phyloP scores from a whole-genome alignment of 2,329 filamentous ascomycete genomes.

The Hymenotorrendiella dingleyae region DNA sequence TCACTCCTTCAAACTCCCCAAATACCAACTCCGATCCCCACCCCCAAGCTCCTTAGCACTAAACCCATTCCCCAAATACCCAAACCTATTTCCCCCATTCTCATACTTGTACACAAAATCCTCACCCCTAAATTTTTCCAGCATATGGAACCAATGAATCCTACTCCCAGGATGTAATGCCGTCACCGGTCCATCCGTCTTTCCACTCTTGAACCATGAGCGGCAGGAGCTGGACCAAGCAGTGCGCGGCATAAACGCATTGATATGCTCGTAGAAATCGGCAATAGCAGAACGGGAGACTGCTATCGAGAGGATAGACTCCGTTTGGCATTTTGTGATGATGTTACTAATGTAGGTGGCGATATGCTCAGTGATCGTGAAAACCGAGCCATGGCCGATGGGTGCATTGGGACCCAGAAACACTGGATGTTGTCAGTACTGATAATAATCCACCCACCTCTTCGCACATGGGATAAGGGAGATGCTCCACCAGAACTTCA shows the following conservation, averaged over 20 bases:
- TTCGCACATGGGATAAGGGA: too few relatives aligned
- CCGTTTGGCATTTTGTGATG: constrained; percentile 36
- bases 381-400: constrained; percentile 28
- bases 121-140: constrained; percentile 13
- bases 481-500: too few relatives aligned
- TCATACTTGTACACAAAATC: constrained; percentile 12
- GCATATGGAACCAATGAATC: constrained; percentile 17
- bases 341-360: constrained; percentile 44
- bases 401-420: constrained; percentile 29
- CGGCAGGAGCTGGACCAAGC: constrained; percentile 12
- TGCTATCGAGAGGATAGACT: constrained; percentile 38
- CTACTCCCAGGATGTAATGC: constrained; percentile 12
- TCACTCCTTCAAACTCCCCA: constrained; percentile 6
- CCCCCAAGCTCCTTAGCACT: constrained; percentile 8
- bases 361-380: constrained; percentile 39
- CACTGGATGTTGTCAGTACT: too few relatives aligned
- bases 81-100: constrained; percentile 9
- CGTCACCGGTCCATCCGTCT: constrained; percentile 8
- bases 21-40: constrained; percentile 15
- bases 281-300: constrained; percentile 32
- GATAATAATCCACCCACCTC: too few relatives aligned
- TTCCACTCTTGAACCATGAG: constrained; percentile 20
- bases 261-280: constrained; percentile 30
- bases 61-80: constrained; percentile 17
- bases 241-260: constrained; percentile 26